Percentiles rank a stretch among this genome's conserved stretches.
These are phyloP conservation scores for Dillenia suffruticosa DNA, from an alignment of 164 flowering plant species.

Conservation along the genomic window DNA sequence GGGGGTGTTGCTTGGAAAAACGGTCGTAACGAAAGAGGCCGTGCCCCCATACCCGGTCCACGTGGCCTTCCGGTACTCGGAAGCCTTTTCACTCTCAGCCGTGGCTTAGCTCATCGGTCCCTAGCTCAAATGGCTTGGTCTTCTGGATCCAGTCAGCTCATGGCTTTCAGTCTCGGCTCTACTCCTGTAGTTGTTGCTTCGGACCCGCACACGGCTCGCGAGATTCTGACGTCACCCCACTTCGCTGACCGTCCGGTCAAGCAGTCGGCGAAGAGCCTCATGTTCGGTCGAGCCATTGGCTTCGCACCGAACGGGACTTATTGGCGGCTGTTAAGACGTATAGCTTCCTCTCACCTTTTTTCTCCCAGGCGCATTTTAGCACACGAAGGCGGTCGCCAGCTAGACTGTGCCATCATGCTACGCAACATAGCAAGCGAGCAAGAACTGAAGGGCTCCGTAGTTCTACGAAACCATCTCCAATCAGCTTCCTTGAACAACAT, in stretches of 20 bases:
- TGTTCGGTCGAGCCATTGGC: constrained; percentile 79
- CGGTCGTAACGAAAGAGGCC: constrained; percentile 37
- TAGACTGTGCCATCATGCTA: constrained; percentile 42
- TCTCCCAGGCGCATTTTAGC: constrained; percentile 45
- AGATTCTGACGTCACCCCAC: constrained; percentile 52
- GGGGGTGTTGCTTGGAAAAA: constrained; percentile 71
- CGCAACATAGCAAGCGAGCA: constrained; percentile 25
- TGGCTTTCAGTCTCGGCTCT: constrained; percentile 73
- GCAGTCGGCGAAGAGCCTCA: constrained; percentile 56
- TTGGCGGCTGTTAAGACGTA: constrained; percentile 61
- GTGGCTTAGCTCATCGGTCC: constrained; percentile 55
- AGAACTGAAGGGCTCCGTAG: constrained; percentile 22
- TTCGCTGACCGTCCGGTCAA: constrained; percentile 79
- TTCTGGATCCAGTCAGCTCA: constrained; percentile 30
- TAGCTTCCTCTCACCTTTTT: constrained; percentile 63
- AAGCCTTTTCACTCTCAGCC: constrained; percentile 33
- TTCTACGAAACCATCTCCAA: constrained; percentile 42
- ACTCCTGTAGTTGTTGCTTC: constrained; percentile 57
- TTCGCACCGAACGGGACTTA: constrained; percentile 70
- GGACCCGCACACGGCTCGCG: constrained; percentile 49
- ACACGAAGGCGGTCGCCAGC: constrained; percentile 39
- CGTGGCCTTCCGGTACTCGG: constrained; percentile 65
- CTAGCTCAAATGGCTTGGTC: constrained; percentile 40
- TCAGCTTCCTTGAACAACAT: constrained; percentile 55
- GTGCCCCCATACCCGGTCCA: constrained; percentile 49